Conservation (phyloP, 1,284 basidiomycete species). For the Mycosarcoma mackinlayi region DNA sequence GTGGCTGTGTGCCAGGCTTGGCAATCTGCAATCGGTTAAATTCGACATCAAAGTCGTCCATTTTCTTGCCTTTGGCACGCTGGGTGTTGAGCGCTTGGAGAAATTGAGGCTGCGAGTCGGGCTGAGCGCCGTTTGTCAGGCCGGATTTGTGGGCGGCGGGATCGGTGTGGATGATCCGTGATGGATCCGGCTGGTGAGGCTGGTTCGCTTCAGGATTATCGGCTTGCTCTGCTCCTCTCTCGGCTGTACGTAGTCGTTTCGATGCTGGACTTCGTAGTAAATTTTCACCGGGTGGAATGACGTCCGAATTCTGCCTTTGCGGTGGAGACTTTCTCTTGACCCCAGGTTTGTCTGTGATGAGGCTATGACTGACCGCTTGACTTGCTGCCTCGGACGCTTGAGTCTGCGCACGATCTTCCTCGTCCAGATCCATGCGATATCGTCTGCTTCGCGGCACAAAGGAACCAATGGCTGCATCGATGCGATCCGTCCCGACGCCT, state of each 20-base stretch:
- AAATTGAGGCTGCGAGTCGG: conserved; percentile 53
- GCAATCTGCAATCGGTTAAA: conserved; percentile 55
- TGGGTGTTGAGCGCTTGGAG: conserved; percentile 54
- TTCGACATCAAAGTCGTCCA: conserved; percentile 59
- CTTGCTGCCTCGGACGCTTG: conserved; percentile 1
- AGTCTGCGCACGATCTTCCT: conserved; percentile 34
- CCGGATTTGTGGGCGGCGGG: conserved; percentile 8
- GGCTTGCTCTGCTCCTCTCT: background rate
- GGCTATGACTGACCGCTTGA: conserved; percentile 8
- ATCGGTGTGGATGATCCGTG: conserved; percentile 26
- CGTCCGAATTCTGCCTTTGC: conserved; percentile 1
- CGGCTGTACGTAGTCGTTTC: conserved; percentile 18
- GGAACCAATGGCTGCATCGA: background rate
- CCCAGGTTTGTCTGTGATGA: background rate
- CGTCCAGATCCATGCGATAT: conserved; percentile 50
- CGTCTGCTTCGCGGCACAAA: conserved; percentile 29
- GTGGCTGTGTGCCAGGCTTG: conserved; percentile 22
- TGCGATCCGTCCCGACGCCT: background rate
- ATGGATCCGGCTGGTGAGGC: background rate
- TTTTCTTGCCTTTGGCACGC: conserved; percentile 39
- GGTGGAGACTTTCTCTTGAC: conserved; percentile 28
- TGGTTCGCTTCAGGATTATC: background rate
- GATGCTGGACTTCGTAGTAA: background rate
- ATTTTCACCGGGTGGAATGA: background rate
- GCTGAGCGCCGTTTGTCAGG: conserved; percentile 21